Percentiles rank a stretch among this genome's conserved stretches.
Evolutionary conservation across 352 stramenopile species (phyloP).

Genomic region (Sclerospora graminicola): DNA sequence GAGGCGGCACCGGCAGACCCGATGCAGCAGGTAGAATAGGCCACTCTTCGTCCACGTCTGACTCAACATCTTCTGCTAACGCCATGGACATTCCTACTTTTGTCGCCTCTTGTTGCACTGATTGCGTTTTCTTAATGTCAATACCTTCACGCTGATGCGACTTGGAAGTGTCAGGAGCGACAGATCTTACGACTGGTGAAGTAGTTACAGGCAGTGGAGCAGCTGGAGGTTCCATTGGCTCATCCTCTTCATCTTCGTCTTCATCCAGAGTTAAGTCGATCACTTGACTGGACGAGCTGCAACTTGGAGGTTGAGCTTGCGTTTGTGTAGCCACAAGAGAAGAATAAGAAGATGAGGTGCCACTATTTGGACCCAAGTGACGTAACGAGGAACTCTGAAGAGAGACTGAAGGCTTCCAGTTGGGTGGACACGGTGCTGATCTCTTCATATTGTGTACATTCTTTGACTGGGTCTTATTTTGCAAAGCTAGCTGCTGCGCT

Average conservation of each 20-base stretch:
- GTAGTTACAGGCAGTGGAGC: neutral
- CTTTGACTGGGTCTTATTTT: slow-evolving; percentile 7
- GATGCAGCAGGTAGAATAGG: slow-evolving; percentile 9
- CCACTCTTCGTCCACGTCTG: slow-evolving; percentile 58
- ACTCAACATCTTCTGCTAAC: slow-evolving; percentile 25
- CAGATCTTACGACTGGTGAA: neutral
- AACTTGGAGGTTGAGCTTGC: slow-evolving; percentile 1
- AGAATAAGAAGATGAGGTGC: neutral
- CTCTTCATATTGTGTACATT: slow-evolving; percentile 10
- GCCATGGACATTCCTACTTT: slow-evolving; percentile 3
- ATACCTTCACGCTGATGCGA: neutral
- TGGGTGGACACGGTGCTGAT: neutral
- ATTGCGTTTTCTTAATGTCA: neutral
- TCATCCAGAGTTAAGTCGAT: slow-evolving; percentile 58
- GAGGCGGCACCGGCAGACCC: neutral
- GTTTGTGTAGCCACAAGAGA: neutral
- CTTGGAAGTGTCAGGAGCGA: slow-evolving; percentile 2
- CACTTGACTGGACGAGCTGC: slow-evolving; percentile 1
- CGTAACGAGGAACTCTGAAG: slow-evolving; percentile 5
- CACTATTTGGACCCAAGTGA: slow-evolving; percentile 2
- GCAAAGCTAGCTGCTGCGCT: slow-evolving; percentile 16
- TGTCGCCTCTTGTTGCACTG: neutral
- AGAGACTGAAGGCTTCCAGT: slow-evolving; percentile 1
- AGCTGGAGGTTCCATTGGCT: slow-evolving; percentile 12
- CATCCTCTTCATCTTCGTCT: slow-evolving; percentile 46